Evolutionary conservation across 805 yeast species (phyloP), one percentile per base, ranked within the genome.

Genomic region (Metschnikowia henanensis): DNA sequence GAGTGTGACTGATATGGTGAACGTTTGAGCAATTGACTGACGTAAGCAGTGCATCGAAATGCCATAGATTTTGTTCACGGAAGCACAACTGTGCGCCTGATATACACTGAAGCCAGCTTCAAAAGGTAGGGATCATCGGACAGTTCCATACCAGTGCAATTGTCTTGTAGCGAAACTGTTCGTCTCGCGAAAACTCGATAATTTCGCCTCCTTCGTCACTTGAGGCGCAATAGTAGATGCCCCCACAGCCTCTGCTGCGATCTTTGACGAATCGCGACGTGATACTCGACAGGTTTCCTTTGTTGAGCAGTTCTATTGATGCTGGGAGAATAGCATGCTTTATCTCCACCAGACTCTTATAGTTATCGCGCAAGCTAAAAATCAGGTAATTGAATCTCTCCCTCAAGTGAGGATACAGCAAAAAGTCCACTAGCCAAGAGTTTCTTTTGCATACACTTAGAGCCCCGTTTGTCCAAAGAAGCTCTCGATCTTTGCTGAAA

Each of bases 401-500:
- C n/a, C 53, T 38, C 33, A 49, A 30, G 8, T 30, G 35, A 13
- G 47, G 37, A 25, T 47, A 41, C 41, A 26, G 44, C 20, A 52
- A 25, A 37, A 32, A 52, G 26, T 52, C 56, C 18, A 30, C 26
- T 16, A 50, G 35, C 48, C 49, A 51, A 4, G 52, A 44, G 23
- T 43, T 33, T 23, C 30, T 49, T 41, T 60, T 64, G 47, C 70
- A 65, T 19, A 36, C 48, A 21, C 39, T 37, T 17, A 59, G 50
- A 10, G 65, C 68, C 5, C 66, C 66, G 39, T 65, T 65, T 5
- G 55, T 35, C 70, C 70, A 65, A 8, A 64, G 50, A 5, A 64
- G 47, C 8, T 43, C 28, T 4, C 41, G 41, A 15, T 56, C 47
- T 1, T 38, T 35, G 33, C 46, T 51, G 25, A 59, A 51, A 39